These are phyloP conservation scores for Blepharisma japonicum DNA, from an alignment of 73 alveolate genomes.

Conservation along the genomic window DNA sequence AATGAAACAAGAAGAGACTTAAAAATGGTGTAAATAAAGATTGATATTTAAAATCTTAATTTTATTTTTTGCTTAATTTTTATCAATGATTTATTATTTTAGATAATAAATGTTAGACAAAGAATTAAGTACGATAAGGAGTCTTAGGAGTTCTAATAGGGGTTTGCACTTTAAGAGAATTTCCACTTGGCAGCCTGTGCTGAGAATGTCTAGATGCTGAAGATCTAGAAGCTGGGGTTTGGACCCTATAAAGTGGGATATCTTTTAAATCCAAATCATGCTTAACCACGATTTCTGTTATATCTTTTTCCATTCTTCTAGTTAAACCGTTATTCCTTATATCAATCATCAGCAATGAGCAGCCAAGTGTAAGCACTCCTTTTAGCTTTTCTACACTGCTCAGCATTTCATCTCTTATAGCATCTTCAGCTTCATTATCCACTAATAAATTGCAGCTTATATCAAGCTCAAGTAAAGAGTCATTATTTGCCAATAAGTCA, in stretches of 20 bases:
- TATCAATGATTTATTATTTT: too few relatives aligned
- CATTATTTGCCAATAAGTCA: constrained; percentile 39
- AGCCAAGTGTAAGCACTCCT: neutral
- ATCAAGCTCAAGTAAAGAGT: constrained; percentile 39
- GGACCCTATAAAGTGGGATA: constrained; percentile 45
- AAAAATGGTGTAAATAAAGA: too few relatives aligned
- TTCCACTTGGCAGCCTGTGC: too few relatives aligned
- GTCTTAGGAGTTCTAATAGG: too few relatives aligned
- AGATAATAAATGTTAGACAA: too few relatives aligned
- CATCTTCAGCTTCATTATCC: constrained; percentile 45
- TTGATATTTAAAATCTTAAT: too few relatives aligned
- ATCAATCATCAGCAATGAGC: constrained; percentile 43
- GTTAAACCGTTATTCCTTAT: constrained; percentile 61
- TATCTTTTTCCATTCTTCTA: constrained; percentile 50
- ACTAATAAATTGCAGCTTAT: constrained; percentile 51
- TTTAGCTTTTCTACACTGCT: constrained; percentile 41
- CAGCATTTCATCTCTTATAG: constrained; percentile 49
- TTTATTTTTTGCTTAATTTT: too few relatives aligned
- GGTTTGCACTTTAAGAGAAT: too few relatives aligned
- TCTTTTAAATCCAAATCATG: constrained; percentile 46
- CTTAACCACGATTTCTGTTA: constrained; percentile 63
- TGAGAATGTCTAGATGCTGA: neutral
- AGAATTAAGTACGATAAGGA: too few relatives aligned
- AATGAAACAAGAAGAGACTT: too few relatives aligned
- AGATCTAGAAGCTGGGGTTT: neutral